A percentile compares a stretch with the other conserved stretches of the same genome.
phyloP scores from a whole-genome alignment of 2,329 filamentous ascomycete genomes.

The Xylaria sp. region DNA sequence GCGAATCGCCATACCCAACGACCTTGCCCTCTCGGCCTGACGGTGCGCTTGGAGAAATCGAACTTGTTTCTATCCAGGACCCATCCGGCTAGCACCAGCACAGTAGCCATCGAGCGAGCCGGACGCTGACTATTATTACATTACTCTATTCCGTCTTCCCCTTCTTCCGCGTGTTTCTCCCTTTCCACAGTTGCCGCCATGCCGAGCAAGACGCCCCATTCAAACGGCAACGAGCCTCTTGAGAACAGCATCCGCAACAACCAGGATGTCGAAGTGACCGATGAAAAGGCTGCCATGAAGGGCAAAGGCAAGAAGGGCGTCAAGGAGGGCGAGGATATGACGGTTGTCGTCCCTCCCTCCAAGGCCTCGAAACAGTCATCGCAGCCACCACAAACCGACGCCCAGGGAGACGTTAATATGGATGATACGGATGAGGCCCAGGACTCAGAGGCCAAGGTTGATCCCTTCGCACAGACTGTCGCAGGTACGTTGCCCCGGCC shows the following conservation, averaged over 20 bases:
- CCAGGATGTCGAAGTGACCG: conserved; percentile 67
- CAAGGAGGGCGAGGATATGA: conserved; percentile 74
- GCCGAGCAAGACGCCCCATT: conserved; percentile 69
- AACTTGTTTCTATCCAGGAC: conserved; percentile 12
- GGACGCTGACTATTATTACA: conserved; percentile 13
- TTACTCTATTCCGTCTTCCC: conserved; percentile 5
- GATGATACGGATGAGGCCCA: conserved; percentile 50
- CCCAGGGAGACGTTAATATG: conserved; percentile 68
- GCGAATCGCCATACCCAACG: conserved; percentile 8
- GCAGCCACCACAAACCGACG: conserved; percentile 51
- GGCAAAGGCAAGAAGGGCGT: conserved; percentile 57
- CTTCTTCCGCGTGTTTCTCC: conserved; percentile 3
- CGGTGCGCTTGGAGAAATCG: conserved; percentile 23
- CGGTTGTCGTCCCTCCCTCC: conserved; percentile 69
- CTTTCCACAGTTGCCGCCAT: conserved; percentile 39
- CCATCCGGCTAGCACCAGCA: conserved; percentile 8
- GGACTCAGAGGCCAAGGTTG: conserved; percentile 50
- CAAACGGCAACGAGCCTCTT: conserved; percentile 63
- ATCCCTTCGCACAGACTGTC: conserved; percentile 55
- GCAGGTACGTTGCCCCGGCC: conserved; percentile 41
- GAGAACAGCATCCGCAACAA: conserved; percentile 63
- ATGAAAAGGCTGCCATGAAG: conserved; percentile 56
- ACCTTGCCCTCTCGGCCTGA: conserved; percentile 22
- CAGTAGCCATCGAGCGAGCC: conserved; percentile 21
- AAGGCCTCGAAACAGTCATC: conserved; percentile 58